phyloP scores from a whole-genome alignment of 768 basidiomycete genomes.

The Gloeostereum incarnatum region DNA sequence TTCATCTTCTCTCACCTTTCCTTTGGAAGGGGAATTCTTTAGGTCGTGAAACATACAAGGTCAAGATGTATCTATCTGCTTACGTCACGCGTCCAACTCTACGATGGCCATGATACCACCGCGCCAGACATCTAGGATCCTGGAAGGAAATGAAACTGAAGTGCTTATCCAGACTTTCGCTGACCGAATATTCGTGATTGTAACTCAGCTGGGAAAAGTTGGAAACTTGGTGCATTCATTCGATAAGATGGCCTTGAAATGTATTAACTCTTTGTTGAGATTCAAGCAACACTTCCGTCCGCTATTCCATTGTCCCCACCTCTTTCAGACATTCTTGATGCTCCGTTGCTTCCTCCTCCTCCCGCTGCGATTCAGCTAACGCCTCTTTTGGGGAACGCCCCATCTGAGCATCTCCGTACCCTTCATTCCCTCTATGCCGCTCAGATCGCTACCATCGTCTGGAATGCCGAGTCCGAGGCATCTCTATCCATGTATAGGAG shows the following conservation, averaged over 20 bases:
- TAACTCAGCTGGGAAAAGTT: constrained; percentile 88
- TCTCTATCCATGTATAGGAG: constrained; percentile 34
- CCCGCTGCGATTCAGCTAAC: constrained; percentile 68
- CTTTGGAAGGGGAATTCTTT: constrained; percentile 45
- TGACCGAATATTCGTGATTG: constrained; percentile 76
- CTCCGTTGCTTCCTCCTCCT: constrained; percentile 40
- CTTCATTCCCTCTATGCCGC: constrained; percentile 74
- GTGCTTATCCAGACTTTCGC: constrained; percentile 70
- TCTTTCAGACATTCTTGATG: constrained; percentile 20
- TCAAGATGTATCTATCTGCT: no score
- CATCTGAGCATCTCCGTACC: constrained; percentile 58
- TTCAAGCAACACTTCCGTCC: constrained; percentile 70
- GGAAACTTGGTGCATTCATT: constrained; percentile 61
- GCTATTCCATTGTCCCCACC: constrained; percentile 41
- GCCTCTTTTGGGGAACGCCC: constrained; percentile 67
- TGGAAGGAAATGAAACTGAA: constrained; percentile 59
- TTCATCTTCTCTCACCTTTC: constrained; percentile 40
- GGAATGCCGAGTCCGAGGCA: constrained; percentile 41
- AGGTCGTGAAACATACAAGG: no score
- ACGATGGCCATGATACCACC: constrained; percentile 29
- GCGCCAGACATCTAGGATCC: constrained; percentile 37
- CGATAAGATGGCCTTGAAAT: neutral
- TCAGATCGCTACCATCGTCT: constrained; percentile 84
- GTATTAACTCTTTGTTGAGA: constrained; percentile 31
- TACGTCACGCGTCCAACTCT: no score